phyloP scores from a whole-genome alignment of 2,329 filamentous ascomycete species.

The Fulvia fulva region DNA sequence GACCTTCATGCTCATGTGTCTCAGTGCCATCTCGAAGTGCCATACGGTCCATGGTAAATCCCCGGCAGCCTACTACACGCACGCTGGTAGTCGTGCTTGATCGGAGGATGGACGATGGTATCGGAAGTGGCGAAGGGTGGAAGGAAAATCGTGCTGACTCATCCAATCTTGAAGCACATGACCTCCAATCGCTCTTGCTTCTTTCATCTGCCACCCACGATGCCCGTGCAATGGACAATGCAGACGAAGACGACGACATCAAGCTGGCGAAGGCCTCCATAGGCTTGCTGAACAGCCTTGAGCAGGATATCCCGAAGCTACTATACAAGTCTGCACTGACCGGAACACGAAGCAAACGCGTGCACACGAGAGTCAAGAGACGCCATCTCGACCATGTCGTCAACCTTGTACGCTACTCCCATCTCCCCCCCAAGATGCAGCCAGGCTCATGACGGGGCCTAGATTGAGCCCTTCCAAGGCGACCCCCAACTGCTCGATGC shows the following conservation, averaged over 20 bases:
- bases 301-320: constrained; percentile 43
- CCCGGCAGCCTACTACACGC: too few species aligned
- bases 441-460: constrained; percentile 18
- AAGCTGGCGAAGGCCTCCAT: constrained; percentile 43
- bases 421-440: not conserved
- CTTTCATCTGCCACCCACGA: too few species aligned
- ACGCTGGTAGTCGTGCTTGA: too few species aligned
- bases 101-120: too few species aligned
- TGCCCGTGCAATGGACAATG: constrained; percentile 18
- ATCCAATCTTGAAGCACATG: too few species aligned
- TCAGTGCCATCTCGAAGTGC: too few species aligned
- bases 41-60: too few species aligned
- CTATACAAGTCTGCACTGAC: constrained; percentile 35
- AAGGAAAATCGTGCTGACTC: too few species aligned
- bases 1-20: too few species aligned
- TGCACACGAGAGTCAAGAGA: constrained; percentile 38
- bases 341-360: constrained; percentile 21
- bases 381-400: constrained; percentile 40
- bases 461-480: constrained; percentile 88
- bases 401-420: constrained; percentile 28
- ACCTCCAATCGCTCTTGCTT: too few species aligned
- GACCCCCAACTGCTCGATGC: constrained; percentile 89
- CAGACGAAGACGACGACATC: constrained; percentile 42
- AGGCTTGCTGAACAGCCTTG: constrained; percentile 31
- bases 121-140: too few species aligned